Conservation (phyloP, 306 rosid genomes). For the Dicorynia guianensis region DNA sequence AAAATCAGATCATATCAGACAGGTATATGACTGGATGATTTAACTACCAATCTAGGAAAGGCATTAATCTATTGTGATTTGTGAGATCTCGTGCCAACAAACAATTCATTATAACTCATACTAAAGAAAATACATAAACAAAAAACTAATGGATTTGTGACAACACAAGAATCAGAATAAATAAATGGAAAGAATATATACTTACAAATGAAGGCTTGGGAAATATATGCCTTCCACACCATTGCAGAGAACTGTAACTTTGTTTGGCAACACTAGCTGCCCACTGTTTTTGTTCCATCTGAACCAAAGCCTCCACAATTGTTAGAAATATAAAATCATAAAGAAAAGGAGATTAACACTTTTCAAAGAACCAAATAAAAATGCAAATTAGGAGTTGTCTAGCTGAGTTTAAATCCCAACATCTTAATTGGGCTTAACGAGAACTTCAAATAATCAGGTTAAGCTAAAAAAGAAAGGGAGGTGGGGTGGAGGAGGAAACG, state of each 20-base stretch:
- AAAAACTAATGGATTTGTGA: neutral
- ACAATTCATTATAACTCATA: neutral
- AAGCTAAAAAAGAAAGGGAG: slow-evolving; percentile 12
- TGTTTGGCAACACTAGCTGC: slow-evolving; percentile 70
- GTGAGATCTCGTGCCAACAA: neutral
- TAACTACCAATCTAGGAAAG: slow-evolving; percentile 32
- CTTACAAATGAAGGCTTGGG: slow-evolving; percentile 99
- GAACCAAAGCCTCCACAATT: slow-evolving; percentile 42
- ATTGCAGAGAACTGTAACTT: slow-evolving; percentile 94
- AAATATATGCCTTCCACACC: slow-evolving; percentile 92
- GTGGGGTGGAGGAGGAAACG: neutral
- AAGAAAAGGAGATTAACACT: slow-evolving; percentile 1
- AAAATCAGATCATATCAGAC: slow-evolving; percentile 20
- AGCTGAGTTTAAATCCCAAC: slow-evolving; percentile 31
- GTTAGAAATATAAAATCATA: slow-evolving; percentile 39
- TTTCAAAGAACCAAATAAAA: slow-evolving; percentile 8
- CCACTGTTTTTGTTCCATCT: slow-evolving; percentile 68
- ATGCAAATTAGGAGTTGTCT: neutral
- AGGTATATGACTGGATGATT: slow-evolving; percentile 1
- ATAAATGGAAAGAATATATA: slow-evolving; percentile 35
- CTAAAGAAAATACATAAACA: neutral
- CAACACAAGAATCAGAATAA: neutral
- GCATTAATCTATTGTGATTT: slow-evolving; percentile 4
- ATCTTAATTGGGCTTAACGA: neutral
- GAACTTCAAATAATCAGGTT: slow-evolving; percentile 7